phyloP scores from a whole-genome alignment of 2,329 filamentous ascomycete genomes.

The Boeremia exigua region DNA sequence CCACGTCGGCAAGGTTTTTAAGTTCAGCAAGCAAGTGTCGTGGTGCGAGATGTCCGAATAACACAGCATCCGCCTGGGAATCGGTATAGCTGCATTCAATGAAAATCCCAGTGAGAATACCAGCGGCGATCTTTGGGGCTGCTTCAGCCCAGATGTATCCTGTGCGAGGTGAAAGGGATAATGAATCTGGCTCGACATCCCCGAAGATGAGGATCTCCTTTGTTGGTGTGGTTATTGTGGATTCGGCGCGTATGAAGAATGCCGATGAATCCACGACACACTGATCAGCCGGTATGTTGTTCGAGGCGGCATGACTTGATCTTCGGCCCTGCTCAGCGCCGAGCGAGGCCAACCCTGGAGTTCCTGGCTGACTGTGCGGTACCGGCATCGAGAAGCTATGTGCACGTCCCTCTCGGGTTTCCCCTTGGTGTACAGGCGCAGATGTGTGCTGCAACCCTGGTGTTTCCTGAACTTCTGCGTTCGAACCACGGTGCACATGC shows the following conservation, averaged over 20 bases:
- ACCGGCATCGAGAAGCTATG: slow-evolving; percentile 44
- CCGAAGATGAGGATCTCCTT: slow-evolving; percentile 89
- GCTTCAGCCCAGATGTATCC: slow-evolving; percentile 85
- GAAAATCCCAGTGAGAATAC: slow-evolving; percentile 79
- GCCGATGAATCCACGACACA: slow-evolving; percentile 89
- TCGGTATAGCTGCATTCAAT: slow-evolving; percentile 97
- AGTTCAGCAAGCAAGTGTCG: slow-evolving; percentile 83
- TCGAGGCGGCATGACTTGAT: slow-evolving; percentile 20
- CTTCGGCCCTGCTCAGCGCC: slow-evolving; percentile 26
- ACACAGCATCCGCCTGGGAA: slow-evolving; percentile 72
- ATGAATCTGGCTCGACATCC: slow-evolving; percentile 89
- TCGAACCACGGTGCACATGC: slow-evolving; percentile 53
- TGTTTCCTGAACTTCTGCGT: slow-evolving; percentile 49
- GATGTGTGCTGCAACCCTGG: slow-evolving; percentile 30
- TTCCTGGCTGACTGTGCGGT: slow-evolving; percentile 44
- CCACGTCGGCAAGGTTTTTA: slow-evolving; percentile 71
- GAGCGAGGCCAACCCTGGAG: slow-evolving; percentile 34
- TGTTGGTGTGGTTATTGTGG: slow-evolving; percentile 41
- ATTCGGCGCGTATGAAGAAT: slow-evolving; percentile 84
- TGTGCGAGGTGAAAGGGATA: slow-evolving; percentile 83
- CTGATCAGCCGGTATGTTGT: slow-evolving; percentile 39
- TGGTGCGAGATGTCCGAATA: slow-evolving; percentile 91
- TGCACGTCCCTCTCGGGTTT: slow-evolving; percentile 38
- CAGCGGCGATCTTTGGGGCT: slow-evolving; percentile 78
- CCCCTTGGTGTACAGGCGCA: slow-evolving; percentile 30